These are phyloP conservation scores for Nymphaea thermarum DNA, from an alignment of 164 flowering plant genomes.

Conservation along the genomic window DNA sequence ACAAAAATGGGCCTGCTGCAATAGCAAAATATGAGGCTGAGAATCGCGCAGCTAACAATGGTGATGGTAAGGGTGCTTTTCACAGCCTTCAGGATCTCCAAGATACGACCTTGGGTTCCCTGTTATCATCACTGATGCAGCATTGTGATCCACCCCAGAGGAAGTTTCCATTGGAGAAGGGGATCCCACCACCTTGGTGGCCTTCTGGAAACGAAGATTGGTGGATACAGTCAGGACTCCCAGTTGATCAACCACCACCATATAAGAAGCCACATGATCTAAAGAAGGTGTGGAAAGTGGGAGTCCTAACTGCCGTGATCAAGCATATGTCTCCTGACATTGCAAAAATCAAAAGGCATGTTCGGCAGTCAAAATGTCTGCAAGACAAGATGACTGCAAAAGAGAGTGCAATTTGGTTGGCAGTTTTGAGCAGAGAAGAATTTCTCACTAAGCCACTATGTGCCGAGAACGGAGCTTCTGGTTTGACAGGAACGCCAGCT, in stretches of 20 bases:
- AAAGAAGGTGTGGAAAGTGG: constrained; percentile 39
- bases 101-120: constrained; percentile 29
- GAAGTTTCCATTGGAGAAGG: constrained; percentile 29
- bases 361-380: constrained; percentile 64
- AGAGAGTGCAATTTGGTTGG: constrained; percentile 75
- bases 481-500: constrained; percentile 34
- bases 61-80: constrained; percentile 10
- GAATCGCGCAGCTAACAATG: constrained; percentile 9
- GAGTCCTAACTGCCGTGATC: constrained; percentile 59
- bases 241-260: constrained; percentile 22
- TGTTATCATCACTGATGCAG: constrained; percentile 29
- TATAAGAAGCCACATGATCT: constrained; percentile 38
- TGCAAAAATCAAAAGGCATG: constrained; percentile 61
- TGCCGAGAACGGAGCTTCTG: constrained; percentile 46
- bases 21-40: constrained; percentile 38
- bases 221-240: constrained; percentile 22
- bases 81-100: constrained; percentile 21
- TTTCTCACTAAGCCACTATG: constrained; percentile 35
- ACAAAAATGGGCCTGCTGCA: constrained; percentile 53
- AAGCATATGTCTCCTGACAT: constrained; percentile 90
- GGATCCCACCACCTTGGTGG: constrained; percentile 33
- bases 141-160: constrained; percentile 35
- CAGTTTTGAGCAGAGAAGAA: constrained; percentile 58
- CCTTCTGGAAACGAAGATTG: constrained; percentile 26
- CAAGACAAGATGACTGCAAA: constrained; percentile 85